These are phyloP conservation scores for Penicillium coprophilum DNA, from an alignment of 495 filamentous ascomycete species.

Conservation along the genomic window DNA sequence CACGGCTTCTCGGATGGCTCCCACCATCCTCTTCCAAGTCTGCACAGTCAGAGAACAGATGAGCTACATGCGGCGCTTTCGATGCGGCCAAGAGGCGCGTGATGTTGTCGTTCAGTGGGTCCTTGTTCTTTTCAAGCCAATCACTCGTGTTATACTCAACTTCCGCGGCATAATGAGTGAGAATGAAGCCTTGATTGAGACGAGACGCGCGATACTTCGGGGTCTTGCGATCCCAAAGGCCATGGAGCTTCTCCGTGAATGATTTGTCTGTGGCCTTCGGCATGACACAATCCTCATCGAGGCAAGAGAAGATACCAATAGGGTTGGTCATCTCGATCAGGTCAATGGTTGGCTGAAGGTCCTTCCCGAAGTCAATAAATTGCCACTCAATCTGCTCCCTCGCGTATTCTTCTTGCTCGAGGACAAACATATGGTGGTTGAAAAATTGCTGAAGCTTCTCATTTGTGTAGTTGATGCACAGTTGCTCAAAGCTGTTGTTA, in stretches of 20 bases:
- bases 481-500: constrained; percentile 96
- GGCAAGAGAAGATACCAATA: constrained; percentile 97
- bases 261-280: constrained; percentile 96
- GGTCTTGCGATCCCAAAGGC: constrained; percentile 93
- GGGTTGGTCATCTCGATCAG: constrained; percentile 94
- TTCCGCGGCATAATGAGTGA: constrained; percentile 98
- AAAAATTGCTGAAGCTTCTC: constrained; percentile 99
- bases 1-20: constrained; percentile 69
- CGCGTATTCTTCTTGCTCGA: constrained; percentile 98
- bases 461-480: constrained; percentile 99
- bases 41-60: constrained; percentile 83
- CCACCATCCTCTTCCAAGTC: constrained; percentile 68
- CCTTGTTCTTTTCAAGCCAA: constrained; percentile 99
- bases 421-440: constrained; percentile 99
- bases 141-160: constrained; percentile 94
- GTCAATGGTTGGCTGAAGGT: constrained; percentile 97
- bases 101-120: constrained; percentile 95
- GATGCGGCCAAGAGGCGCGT: constrained; percentile 84
- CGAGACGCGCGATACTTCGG: constrained; percentile 88
- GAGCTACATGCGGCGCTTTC: constrained; percentile 75
- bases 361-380: constrained; percentile 98
- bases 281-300: constrained; percentile 99
- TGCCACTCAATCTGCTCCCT: constrained; percentile 99
- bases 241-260: constrained; percentile 96
- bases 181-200: constrained; percentile 86